A percentile compares a stretch with the other conserved stretches of the same genome.
These are phyloP conservation scores for Arabis hirsuta DNA, from an alignment of 345 rosid species.

Conservation along the genomic window DNA sequence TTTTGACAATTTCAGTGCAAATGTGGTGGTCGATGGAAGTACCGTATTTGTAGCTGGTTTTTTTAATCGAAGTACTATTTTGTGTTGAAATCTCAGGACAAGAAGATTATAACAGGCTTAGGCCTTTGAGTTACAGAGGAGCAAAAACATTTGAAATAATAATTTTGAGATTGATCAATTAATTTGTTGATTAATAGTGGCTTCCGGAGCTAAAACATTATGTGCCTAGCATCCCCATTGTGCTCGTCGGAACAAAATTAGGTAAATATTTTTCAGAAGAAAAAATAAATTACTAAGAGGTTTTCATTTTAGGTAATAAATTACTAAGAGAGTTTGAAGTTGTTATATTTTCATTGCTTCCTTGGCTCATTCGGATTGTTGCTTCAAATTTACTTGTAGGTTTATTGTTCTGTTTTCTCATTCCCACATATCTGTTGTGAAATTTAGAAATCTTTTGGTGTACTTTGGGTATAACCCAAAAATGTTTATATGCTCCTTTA, in stretches of 20 bases:
- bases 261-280: slow-evolving; percentile 43
- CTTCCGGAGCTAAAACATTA: slow-evolving; percentile 77
- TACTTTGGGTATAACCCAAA: too few species aligned
- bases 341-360: too few species aligned
- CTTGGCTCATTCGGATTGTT: too few species aligned
- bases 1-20: slow-evolving; percentile 95
- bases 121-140: slow-evolving; percentile 87
- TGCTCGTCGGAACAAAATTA: slow-evolving; percentile 81
- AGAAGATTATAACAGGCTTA: slow-evolving; percentile 81
- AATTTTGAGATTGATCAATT: neutral
- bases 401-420: too few species aligned
- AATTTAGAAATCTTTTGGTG: too few species aligned
- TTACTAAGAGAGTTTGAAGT: too few species aligned
- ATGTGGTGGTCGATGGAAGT: slow-evolving; percentile 81
- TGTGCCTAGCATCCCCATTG: slow-evolving; percentile 74
- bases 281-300: too few species aligned
- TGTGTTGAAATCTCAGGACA: slow-evolving; percentile 55
- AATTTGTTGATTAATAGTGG: slow-evolving; percentile 56
- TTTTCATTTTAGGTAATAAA: too few species aligned
- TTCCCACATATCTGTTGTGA: too few species aligned
- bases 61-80: neutral
- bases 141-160: slow-evolving; percentile 36
- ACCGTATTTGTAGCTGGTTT: too few species aligned
- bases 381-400: too few species aligned
- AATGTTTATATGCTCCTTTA: too few species aligned